A percentile compares a stretch with the other conserved stretches of the same genome.
These are phyloP conservation scores for Cicer chorassanicum DNA, from an alignment of 306 rosid species.

Conservation along the genomic window DNA sequence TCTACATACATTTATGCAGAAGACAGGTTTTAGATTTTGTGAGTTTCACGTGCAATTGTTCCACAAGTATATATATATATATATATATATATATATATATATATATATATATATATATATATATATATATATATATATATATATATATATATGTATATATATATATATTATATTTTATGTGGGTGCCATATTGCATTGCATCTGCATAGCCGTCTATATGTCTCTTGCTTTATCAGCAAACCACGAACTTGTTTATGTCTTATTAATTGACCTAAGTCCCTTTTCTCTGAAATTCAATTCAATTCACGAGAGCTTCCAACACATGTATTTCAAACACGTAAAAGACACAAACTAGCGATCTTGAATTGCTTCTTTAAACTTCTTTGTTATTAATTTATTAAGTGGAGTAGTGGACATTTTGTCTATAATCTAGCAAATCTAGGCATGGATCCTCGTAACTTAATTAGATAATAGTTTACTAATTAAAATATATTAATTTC, in stretches of 20 bases:
- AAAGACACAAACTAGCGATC: not conserved
- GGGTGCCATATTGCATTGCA: slow-evolving; percentile 49
- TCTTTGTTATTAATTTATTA: not conserved
- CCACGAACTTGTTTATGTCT: slow-evolving; percentile 60
- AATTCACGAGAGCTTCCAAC: slow-evolving; percentile 16
- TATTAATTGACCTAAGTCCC: slow-evolving; percentile 58
- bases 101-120: no score
- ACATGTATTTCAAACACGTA: slow-evolving; percentile 15
- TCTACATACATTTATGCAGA: no score
- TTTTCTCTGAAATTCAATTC: slow-evolving; percentile 5
- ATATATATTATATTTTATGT: slow-evolving; percentile 49
- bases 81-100: no score
- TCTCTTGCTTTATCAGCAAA: slow-evolving; percentile 52
- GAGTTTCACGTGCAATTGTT: slow-evolving; percentile 62
- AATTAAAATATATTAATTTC: not conserved
- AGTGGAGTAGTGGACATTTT: slow-evolving; percentile 11
- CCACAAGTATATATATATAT: no score
- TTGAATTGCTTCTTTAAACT: slow-evolving; percentile 10
- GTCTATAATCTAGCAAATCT: not conserved
- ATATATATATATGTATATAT: no score
- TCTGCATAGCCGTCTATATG: slow-evolving; percentile 54
- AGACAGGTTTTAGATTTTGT: slow-evolving; percentile 43
- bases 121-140: no score
- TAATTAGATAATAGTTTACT: not conserved
- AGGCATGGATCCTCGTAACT: slow-evolving; percentile 14